These are phyloP conservation scores for Amanita molliuscula DNA, from an alignment of 768 basidiomycete genomes.

Conservation along the genomic window DNA sequence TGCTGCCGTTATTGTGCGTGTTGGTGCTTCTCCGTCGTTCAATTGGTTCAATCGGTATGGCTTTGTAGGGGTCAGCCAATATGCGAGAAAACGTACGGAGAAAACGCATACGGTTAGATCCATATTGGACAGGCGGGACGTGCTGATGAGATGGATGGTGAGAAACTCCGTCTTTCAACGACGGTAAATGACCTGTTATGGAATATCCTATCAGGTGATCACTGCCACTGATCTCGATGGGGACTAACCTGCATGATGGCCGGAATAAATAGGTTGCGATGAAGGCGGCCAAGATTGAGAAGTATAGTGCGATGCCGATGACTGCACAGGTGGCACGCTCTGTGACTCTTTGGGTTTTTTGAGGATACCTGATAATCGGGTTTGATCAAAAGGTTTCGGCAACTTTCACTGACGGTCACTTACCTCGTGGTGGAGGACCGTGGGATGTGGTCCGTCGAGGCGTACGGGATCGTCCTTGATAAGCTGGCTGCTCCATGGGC, in stretches of 20 bases:
- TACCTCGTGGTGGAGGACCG: background rate
- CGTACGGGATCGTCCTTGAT: background rate
- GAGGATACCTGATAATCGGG: conserved; percentile 1
- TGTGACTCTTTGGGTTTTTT: background rate
- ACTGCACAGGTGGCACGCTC: conserved; percentile 3
- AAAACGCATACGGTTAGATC: background rate
- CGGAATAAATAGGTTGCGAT: background rate
- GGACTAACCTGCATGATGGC: conserved; percentile 4
- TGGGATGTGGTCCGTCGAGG: conserved; percentile 1
- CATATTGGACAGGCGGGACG: background rate
- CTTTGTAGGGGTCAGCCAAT: background rate
- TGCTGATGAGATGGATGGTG: background rate
- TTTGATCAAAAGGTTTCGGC: background rate
- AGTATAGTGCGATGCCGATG: background rate
- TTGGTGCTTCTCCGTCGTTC: conserved; percentile 1
- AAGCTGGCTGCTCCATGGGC: background rate
- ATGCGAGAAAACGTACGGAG: background rate
- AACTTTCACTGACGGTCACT: background rate
- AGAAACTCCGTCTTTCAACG: conserved; percentile 1
- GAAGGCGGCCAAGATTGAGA: background rate
- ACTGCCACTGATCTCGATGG: background rate
- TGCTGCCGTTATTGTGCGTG: background rate
- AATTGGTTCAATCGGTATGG: background rate
- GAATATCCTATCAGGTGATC: background rate
- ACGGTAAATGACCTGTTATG: conserved; percentile 1